Evolutionary conservation across 345 rosid genomes (phyloP).

Genomic region (Microthlaspi erraticum): DNA sequence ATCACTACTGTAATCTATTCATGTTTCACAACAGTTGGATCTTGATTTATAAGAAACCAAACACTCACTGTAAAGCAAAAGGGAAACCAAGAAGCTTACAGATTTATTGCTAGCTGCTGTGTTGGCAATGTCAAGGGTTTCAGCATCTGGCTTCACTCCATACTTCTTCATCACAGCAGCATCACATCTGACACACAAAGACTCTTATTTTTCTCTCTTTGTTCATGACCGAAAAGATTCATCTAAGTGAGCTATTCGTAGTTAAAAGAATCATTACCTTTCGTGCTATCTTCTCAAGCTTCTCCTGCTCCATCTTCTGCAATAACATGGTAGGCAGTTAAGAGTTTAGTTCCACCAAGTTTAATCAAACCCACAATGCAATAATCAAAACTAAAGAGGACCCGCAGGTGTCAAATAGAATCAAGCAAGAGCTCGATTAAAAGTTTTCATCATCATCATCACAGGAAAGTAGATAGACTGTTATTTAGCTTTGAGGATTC

Average conservation of each 20-base stretch:
- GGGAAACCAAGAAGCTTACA: conserved; percentile 37
- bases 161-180: conserved; percentile 69
- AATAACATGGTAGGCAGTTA: conserved; percentile 24
- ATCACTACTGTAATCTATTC: conserved; percentile 53
- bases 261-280: conserved; percentile 68
- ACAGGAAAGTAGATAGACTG: conserved; percentile 10
- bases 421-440: background rate
- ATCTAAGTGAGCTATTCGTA: too few relatives aligned
- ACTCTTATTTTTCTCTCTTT: too few relatives aligned
- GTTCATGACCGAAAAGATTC: too few relatives aligned
- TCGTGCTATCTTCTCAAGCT: conserved; percentile 85
- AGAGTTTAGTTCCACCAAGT: background rate
- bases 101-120: conserved; percentile 63
- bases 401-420: background rate
- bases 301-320: conserved; percentile 93
- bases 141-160: conserved; percentile 69
- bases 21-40: conserved; percentile 28
- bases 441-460: conserved; percentile 22
- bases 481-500: background rate
- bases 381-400: too few relatives aligned
- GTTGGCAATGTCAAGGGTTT: conserved; percentile 68
- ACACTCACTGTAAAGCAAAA: too few relatives aligned
- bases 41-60: too few relatives aligned
- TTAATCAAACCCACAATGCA: too few relatives aligned
- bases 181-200: too few relatives aligned